A percentile compares a stretch with the other conserved stretches of the same genome.
These are phyloP conservation scores for Candida bentonensis DNA, from an alignment of 805 yeast genomes.

Conservation along the genomic window DNA sequence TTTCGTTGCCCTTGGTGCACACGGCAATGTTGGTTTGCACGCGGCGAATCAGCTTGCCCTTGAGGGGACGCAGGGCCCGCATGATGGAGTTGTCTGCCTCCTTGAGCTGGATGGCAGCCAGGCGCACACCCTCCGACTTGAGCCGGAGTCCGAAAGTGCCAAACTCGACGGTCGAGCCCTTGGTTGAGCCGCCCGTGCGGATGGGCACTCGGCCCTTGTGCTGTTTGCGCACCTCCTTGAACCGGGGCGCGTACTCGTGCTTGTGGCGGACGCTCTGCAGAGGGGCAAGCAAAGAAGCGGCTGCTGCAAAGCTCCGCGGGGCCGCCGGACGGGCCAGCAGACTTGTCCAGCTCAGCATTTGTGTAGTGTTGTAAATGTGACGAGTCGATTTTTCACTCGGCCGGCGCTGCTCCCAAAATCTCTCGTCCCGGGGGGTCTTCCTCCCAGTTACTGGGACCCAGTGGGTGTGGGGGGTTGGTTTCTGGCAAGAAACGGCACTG, in stretches of 20 bases:
- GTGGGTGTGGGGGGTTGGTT: no score
- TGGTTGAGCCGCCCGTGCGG: slow-evolving; percentile 84
- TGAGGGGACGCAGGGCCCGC: slow-evolving; percentile 67
- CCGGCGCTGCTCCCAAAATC: no score
- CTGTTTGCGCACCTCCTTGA: slow-evolving; percentile 52
- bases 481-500: no score
- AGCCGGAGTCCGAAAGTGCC: slow-evolving; percentile 82
- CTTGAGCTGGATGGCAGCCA: slow-evolving; percentile 75
- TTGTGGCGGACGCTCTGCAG: slow-evolving; percentile 9
- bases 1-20: slow-evolving; percentile 92
- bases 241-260: slow-evolving; percentile 41
- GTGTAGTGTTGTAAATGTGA: no score
- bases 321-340: no score
- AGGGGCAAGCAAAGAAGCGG: no score
- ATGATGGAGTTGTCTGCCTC: slow-evolving; percentile 82
- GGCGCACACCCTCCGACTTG: slow-evolving; percentile 73
- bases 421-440: no score
- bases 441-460: no score
- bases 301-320: no score
- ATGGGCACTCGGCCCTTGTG: slow-evolving; percentile 92
- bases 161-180: slow-evolving; percentile 69
- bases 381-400: no score
- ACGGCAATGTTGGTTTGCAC: slow-evolving; percentile 77
- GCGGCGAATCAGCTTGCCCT: slow-evolving; percentile 64
- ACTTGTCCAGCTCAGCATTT: no score